Evolutionary conservation across 352 stramenopile genomes (phyloP).

Genomic region (Globisporangium nagaii): DNA sequence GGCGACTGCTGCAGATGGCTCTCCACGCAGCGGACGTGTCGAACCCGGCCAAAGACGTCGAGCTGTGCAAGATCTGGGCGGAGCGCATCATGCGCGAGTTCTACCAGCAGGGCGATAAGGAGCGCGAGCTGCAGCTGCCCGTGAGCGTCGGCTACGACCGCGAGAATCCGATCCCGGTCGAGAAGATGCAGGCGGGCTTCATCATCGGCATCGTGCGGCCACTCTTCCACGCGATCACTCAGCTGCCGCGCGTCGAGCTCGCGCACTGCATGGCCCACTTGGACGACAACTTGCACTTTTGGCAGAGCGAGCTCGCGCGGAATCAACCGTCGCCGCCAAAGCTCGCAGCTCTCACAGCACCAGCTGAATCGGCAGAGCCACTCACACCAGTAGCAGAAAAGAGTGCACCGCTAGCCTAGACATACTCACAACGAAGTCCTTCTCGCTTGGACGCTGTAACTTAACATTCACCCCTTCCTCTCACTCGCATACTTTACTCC

Average conservation of each 20-base stretch:
- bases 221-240: constrained; percentile 54
- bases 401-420: not conserved
- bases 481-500: not conserved
- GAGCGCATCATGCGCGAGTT: constrained; percentile 92
- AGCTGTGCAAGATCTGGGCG: constrained; percentile 80
- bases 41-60: constrained; percentile 85
- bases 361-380: constrained; percentile 2
- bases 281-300: constrained; percentile 59
- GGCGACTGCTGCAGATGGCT: constrained; percentile 63
- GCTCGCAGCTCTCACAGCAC: constrained; percentile 3
- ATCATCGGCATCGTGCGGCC: constrained; percentile 91
- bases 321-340: constrained; percentile 23
- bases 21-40: constrained; percentile 92
- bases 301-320: constrained; percentile 59
- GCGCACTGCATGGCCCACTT: constrained; percentile 60
- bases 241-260: constrained; percentile 45
- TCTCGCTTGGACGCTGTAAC: not conserved
- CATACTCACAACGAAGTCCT: not conserved
- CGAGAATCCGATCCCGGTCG: constrained; percentile 74
- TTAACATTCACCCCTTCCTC: not conserved
- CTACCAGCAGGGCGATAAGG: constrained; percentile 93
- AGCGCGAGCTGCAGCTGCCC: constrained; percentile 80
- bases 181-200: constrained; percentile 92
- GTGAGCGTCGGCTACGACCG: constrained; percentile 90
- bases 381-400: not conserved